phyloP scores from a whole-genome alignment of 139 green algal genomes.

The Chlorella ohadii region DNA sequence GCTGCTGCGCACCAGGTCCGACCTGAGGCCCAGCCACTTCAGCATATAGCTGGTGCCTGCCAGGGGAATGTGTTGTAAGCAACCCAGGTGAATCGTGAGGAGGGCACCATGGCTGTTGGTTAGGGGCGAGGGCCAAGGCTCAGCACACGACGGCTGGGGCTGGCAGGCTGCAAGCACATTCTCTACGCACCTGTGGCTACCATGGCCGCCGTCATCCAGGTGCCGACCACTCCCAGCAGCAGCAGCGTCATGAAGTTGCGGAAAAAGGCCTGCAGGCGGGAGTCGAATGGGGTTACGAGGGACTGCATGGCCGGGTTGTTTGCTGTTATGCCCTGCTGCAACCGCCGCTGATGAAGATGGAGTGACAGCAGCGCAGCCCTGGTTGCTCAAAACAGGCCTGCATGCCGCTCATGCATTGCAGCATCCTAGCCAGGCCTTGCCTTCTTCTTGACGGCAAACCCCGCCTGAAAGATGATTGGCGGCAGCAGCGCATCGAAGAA shows the following conservation, averaged over 20 bases:
- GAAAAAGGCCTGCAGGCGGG: slow-evolving; percentile 32
- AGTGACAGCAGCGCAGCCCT: no score
- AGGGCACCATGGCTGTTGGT: no score
- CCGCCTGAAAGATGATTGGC: slow-evolving; percentile 88
- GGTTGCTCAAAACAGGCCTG: no score
- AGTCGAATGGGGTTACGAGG: neutral
- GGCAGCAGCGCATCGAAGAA: slow-evolving; percentile 74
- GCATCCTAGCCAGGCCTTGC: neutral
- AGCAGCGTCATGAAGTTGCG: slow-evolving; percentile 73
- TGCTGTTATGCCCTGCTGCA: no score
- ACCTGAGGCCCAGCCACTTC: neutral
- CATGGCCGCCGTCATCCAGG: slow-evolving; percentile 26
- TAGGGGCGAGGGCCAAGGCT: no score
- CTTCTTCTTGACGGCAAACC: slow-evolving; percentile 85
- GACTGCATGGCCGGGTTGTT: slow-evolving; percentile 54
- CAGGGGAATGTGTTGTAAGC: neutral
- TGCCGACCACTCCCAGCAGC: slow-evolving; percentile 75
- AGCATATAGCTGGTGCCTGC: slow-evolving; percentile 7
- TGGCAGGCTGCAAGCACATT: neutral
- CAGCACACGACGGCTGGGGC: no score
- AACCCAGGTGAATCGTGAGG: neutral
- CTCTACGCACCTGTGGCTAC: neutral
- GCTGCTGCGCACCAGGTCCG: slow-evolving; percentile 47
- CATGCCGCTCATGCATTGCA: no score
- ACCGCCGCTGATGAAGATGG: no score